Evolutionary conservation across 2,329 filamentous ascomycete species (phyloP), one percentile per base, ranked within the genome.

Genomic region (Aureobasidium subglaciale): DNA sequence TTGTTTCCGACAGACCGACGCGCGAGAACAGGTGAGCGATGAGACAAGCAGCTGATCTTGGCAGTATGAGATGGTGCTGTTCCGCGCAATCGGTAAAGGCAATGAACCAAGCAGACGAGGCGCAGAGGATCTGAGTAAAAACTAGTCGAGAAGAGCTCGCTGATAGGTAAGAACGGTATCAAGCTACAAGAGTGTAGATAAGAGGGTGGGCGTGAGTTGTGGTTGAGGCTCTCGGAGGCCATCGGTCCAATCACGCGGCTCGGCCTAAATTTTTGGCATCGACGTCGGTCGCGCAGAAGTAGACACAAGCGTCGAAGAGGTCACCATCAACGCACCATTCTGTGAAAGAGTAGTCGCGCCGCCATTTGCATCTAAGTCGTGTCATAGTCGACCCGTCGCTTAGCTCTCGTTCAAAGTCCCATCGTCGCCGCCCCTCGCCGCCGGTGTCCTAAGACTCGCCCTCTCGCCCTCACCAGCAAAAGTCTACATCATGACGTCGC

Each of bases 401-500:
- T 16, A 42, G 29, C 15, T n/a, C 9, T 22, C 22, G n/a, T n/a
- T 10, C 16, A 41, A 6, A 41, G 46, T 38, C 34, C 24, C 32
- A n/a, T 29, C 34, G 16, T 5, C 25, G 35, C 38, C 49, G 49
- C 37, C 49, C 7, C 24, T 15, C 49, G 13, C 18, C 37, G 50
- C 38, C 38, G 37, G 50, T 43, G 50, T 22, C 29, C 18, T 27
- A 25, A 54, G 27, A 30, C 34, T 52, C 35, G 34, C 11, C 16
- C 48, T 32, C 16, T 53, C 35, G 48, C 48, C 48, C 48, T 38
- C 48, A 40, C 25, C 35, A 41, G 48, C 38, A 54, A 42, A 54
- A 48, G 42, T 52, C 37, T 41, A 32, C 48, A 58, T 54, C 56
- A 59, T 59, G 58, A 56, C 55, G 54, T 56, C 58, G 49, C 55